Evolutionary conservation across 495 filamentous ascomycete genomes (phyloP).

Genomic region (Bombardia bombarda): DNA sequence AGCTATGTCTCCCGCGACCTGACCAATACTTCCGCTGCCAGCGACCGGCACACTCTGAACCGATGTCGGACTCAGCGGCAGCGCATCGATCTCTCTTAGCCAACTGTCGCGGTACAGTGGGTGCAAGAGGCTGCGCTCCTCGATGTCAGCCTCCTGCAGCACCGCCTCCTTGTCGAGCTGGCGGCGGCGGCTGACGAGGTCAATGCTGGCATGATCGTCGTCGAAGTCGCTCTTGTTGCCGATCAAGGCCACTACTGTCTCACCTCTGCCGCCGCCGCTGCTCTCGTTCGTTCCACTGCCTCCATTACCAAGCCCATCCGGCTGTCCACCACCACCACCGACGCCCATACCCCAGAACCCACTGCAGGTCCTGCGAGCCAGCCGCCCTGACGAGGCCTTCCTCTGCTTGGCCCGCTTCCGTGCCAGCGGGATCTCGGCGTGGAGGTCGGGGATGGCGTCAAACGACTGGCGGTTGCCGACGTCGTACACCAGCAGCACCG

Average conservation of each 20-base stretch:
- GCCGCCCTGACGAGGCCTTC: not conserved
- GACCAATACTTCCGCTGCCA: not conserved
- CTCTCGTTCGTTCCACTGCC: not conserved
- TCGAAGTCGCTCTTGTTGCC: conserved; percentile 19
- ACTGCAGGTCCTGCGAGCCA: not conserved
- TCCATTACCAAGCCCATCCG: too few species aligned
- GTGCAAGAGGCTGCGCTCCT: conserved; percentile 14
- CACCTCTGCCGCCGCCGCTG: not conserved
- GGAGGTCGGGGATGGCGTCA: conserved; percentile 3
- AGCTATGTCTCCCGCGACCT: not conserved
- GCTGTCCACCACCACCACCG: not conserved
- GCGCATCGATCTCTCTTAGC: not conserved
- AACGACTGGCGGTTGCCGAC: conserved; percentile 12
- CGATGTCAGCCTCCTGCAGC: conserved; percentile 9
- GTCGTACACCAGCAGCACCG: conserved; percentile 20
- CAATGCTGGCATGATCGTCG: not conserved
- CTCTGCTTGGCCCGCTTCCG: conserved; percentile 1
- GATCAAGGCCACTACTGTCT: conserved; percentile 12
- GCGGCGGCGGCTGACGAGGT: not conserved
- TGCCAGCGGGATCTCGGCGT: conserved; percentile 14
- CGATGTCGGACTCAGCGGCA: conserved; percentile 3
- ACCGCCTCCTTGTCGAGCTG: conserved; percentile 8
- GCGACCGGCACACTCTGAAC: conserved; percentile 2
- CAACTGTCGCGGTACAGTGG: conserved; percentile 13
- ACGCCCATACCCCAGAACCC: too few species aligned